Evolutionary conservation across 1,284 basidiomycete genomes (phyloP).

Genomic region (Ceratobasidium sp.): DNA sequence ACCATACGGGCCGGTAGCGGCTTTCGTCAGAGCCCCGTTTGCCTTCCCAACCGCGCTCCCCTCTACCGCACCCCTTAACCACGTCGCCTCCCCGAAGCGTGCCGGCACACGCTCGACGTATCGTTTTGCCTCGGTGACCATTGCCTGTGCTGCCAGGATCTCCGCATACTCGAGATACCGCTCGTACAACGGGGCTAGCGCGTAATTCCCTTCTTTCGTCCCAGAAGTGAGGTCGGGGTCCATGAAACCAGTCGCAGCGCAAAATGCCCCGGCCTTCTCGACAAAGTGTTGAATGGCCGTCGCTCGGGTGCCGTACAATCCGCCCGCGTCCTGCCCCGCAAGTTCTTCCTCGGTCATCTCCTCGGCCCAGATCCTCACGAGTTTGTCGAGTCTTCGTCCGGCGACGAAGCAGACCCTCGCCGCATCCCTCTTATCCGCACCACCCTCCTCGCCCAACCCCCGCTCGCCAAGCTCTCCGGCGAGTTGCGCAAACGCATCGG

Average conservation of each 20-base stretch:
- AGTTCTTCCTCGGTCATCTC: constrained; percentile 72
- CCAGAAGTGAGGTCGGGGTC: no score
- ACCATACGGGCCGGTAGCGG: no score
- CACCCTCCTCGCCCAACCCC: constrained; percentile 9
- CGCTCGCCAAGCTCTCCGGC: constrained; percentile 86
- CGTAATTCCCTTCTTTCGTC: no score
- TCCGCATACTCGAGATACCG: constrained; percentile 97
- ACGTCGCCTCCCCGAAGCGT: constrained; percentile 73
- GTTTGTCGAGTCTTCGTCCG: no score
- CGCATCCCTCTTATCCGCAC: background rate
- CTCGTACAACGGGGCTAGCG: constrained; percentile 76
- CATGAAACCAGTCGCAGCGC: no score
- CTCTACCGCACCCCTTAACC: constrained; percentile 62
- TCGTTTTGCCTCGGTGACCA: constrained; percentile 83
- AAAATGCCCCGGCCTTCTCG: no score
- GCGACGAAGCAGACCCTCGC: no score
- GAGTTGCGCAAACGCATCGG: constrained; percentile 86
- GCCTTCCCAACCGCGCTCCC: constrained; percentile 59
- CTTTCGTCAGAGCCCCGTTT: constrained; percentile 8
- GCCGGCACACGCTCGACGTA: constrained; percentile 66
- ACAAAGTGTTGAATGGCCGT: no score
- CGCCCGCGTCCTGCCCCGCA: constrained; percentile 60
- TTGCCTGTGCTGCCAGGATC: constrained; percentile 88
- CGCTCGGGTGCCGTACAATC: constrained; percentile 75
- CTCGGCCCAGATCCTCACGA: no score